Evolutionary conservation across 768 basidiomycete genomes (phyloP).

Genomic region (Postia placenta): DNA sequence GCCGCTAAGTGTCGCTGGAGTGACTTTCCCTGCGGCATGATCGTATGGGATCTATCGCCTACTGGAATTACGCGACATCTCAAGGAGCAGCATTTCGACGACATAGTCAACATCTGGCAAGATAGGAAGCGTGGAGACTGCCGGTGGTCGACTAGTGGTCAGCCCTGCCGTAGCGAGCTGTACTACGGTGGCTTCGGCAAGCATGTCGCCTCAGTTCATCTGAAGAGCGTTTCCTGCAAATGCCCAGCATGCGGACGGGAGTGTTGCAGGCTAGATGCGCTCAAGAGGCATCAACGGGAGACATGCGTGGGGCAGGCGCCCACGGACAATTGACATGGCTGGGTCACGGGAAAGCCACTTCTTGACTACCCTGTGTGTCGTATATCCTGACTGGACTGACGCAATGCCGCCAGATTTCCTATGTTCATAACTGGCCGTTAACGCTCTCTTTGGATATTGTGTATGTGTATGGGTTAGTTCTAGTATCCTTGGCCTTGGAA

Average conservation of each 20-base stretch:
- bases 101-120: background rate
- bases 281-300: constrained; percentile 8
- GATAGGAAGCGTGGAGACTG: constrained; percentile 2
- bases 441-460: too few relatives aligned
- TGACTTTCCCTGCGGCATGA: constrained; percentile 7
- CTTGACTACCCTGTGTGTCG: too few relatives aligned
- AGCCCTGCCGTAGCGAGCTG: constrained; percentile 8
- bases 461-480: too few relatives aligned
- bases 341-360: too few relatives aligned
- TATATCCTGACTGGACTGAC: too few relatives aligned
- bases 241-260: constrained; percentile 5
- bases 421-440: too few relatives aligned
- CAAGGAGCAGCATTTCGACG: constrained; percentile 4
- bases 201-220: constrained; percentile 13
- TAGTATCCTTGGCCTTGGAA: too few relatives aligned
- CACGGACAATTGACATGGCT: too few relatives aligned
- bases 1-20: too few relatives aligned
- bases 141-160: constrained; percentile 7
- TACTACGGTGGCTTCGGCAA: constrained; percentile 13
- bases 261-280: constrained; percentile 11
- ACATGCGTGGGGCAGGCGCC: too few relatives aligned
- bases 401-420: too few relatives aligned
- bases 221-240: constrained; percentile 3
- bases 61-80: constrained; percentile 8
- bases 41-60: constrained; percentile 6